Conservation (phyloP, 2,329 filamentous ascomycete species). For the Trichoderma koningiopsis region DNA sequence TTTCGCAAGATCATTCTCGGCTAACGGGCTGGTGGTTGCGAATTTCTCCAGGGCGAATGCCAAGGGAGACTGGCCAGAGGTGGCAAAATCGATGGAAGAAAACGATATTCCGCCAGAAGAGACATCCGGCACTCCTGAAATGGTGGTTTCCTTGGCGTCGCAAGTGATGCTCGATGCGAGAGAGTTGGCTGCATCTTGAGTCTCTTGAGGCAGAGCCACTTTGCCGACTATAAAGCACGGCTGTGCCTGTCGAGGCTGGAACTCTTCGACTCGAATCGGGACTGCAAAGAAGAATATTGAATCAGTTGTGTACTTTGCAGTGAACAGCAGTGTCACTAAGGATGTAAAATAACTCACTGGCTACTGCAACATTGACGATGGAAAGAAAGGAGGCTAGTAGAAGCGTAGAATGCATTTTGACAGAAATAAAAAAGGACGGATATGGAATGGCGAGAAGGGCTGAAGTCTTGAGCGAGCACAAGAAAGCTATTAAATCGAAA, state of each 20-base stretch:
- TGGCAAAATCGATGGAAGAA: not conserved
- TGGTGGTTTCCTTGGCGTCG: not conserved
- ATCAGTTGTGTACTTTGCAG: too few species aligned
- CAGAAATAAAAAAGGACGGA: not conserved
- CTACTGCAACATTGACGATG: not conserved
- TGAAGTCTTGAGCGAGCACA: not conserved
- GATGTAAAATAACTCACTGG: not conserved
- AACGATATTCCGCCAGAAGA: not conserved
- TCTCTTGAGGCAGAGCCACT: not conserved
- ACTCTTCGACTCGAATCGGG: not conserved
- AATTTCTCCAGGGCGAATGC: not conserved
- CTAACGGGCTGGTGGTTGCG: not conserved
- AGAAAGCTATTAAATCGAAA: not conserved
- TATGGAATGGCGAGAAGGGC: not conserved
- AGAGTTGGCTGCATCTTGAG: not conserved
- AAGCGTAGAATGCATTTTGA: not conserved
- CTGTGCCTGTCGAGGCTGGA: not conserved
- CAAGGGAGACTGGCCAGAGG: not conserved
- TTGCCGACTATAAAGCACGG: not conserved
- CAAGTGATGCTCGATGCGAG: not conserved
- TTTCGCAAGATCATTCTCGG: not conserved
- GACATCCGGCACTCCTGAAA: not conserved
- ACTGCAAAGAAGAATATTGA: not conserved
- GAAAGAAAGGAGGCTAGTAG: not conserved
- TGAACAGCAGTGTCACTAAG: too few species aligned